Conservation (phyloP, 1,284 basidiomycete species). For the Melampsora larici-populina region DNA sequence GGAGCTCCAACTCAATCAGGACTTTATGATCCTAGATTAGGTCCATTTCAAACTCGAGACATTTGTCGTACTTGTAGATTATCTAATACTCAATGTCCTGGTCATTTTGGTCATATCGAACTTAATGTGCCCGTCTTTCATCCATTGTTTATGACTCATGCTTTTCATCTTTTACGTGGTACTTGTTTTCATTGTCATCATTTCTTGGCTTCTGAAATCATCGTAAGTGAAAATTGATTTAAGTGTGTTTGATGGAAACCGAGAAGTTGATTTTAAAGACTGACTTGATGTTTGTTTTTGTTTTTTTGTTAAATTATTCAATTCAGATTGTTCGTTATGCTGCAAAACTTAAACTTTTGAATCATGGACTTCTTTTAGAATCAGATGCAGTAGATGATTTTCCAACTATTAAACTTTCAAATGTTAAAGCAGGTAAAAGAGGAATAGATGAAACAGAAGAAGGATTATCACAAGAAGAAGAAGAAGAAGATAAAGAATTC, state of each 20-base stretch:
- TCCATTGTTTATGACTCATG: slow-evolving; percentile 91
- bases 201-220: slow-evolving; percentile 75
- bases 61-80: slow-evolving; percentile 90
- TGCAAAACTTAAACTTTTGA: slow-evolving; percentile 82
- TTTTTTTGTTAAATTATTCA: neutral
- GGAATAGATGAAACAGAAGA: slow-evolving; percentile 49
- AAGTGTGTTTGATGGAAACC: neutral
- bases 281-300: too few species aligned
- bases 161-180: slow-evolving; percentile 80
- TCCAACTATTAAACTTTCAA: slow-evolving; percentile 41
- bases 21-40: slow-evolving; percentile 91
- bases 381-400: slow-evolving; percentile 67
- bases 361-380: slow-evolving; percentile 81
- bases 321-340: slow-evolving; percentile 72
- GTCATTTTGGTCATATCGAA: slow-evolving; percentile 99
- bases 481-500: slow-evolving; percentile 59
- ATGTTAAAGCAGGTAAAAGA: slow-evolving; percentile 44
- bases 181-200: slow-evolving; percentile 95
- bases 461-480: slow-evolving; percentile 52
- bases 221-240: slow-evolving; percentile 60
- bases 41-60: slow-evolving; percentile 79
- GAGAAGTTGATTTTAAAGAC: neutral
- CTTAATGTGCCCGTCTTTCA: slow-evolving; percentile 93
- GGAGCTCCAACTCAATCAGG: slow-evolving; percentile 88
- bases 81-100: slow-evolving; percentile 89